phyloP scores from a whole-genome alignment of 805 yeast genomes.

The Danielia reshetovae region DNA sequence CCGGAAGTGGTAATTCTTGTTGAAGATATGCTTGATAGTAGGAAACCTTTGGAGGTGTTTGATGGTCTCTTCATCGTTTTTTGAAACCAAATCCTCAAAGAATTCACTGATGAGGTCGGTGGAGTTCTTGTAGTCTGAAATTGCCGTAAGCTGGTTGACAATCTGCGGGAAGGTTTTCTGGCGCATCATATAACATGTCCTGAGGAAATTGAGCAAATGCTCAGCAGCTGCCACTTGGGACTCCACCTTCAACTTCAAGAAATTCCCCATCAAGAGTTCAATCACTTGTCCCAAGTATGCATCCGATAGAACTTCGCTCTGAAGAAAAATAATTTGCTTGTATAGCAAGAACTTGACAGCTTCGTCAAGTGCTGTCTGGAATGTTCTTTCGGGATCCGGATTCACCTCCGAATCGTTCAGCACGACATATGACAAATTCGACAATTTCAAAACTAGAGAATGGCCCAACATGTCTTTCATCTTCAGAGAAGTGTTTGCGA shows the following conservation, averaged over 20 bases:
- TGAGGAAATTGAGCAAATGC: conserved; percentile 30
- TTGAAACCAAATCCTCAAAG: conserved; percentile 25
- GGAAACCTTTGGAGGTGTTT: conserved; percentile 25
- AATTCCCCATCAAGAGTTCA: conserved; percentile 28
- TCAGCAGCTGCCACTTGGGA: conserved; percentile 20
- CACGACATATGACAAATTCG: conserved; percentile 16
- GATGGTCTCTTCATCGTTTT: conserved; percentile 37
- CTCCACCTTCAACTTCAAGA: conserved; percentile 15
- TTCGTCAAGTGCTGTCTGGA: conserved; percentile 13
- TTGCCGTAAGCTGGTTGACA: conserved; percentile 11
- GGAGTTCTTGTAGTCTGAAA: conserved; percentile 16
- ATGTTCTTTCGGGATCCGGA: conserved; percentile 5
- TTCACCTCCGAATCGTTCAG: conserved; percentile 3
- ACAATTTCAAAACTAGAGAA: conserved; percentile 23
- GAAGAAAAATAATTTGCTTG: conserved; percentile 30
- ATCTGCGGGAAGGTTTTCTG: conserved; percentile 22
- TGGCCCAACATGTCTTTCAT: conserved; percentile 27
- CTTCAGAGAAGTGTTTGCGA: conserved; percentile 3
- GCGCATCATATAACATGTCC: conserved; percentile 32
- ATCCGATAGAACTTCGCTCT: conserved; percentile 27
- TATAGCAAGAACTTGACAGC: conserved; percentile 27
- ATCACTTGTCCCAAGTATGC: conserved; percentile 32
- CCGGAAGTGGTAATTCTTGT: conserved; percentile 21
- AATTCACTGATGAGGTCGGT: conserved; percentile 21
- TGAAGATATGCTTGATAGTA: conserved; percentile 24